Percentiles rank a stretch among this genome's conserved stretches.
These are phyloP conservation scores for Domatiomyces globalis DNA, from an alignment of 2,329 filamentous ascomycete genomes.

Conservation along the genomic window DNA sequence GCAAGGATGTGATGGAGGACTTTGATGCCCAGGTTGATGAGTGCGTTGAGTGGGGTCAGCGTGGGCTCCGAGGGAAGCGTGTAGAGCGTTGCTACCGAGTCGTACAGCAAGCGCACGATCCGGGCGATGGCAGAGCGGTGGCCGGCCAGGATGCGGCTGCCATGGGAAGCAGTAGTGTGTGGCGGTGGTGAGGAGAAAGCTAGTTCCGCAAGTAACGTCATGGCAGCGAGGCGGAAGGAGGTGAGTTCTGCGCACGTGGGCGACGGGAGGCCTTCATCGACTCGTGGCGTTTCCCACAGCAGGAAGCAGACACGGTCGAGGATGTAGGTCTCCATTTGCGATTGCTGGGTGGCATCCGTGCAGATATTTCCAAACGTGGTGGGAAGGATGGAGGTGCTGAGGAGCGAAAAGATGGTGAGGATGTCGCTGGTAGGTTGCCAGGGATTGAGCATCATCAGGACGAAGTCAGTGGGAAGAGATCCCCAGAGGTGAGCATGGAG, in stretches of 20 bases:
- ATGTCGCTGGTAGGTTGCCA: conserved; percentile 45
- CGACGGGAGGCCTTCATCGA: conserved; percentile 29
- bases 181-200: conserved; percentile 31
- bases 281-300: conserved; percentile 39
- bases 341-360: conserved; percentile 26
- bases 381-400: conserved; percentile 40
- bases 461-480: conserved; percentile 41
- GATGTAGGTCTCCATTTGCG: conserved; percentile 32
- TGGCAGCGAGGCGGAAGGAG: conserved; percentile 29
- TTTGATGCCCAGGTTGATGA: conserved; percentile 47
- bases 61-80: conserved; percentile 31
- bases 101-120: conserved; percentile 60
- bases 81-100: conserved; percentile 52
- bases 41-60: conserved; percentile 28
- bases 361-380: conserved; percentile 42
- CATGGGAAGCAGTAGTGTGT: conserved; percentile 47
- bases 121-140: conserved; percentile 60
- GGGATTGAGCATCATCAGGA: conserved; percentile 45
- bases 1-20: conserved; percentile 47
- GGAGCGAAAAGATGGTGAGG: conserved; percentile 38
- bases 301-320: conserved; percentile 45
- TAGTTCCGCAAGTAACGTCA: conserved; percentile 30
- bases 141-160: conserved; percentile 48
- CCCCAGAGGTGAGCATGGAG: conserved; percentile 40
- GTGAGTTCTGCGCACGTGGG: conserved; percentile 23